Evolutionary conservation across 805 yeast species (phyloP), one percentile per base, ranked within the genome.

Genomic region (Yamadazyma tumulicola): DNA sequence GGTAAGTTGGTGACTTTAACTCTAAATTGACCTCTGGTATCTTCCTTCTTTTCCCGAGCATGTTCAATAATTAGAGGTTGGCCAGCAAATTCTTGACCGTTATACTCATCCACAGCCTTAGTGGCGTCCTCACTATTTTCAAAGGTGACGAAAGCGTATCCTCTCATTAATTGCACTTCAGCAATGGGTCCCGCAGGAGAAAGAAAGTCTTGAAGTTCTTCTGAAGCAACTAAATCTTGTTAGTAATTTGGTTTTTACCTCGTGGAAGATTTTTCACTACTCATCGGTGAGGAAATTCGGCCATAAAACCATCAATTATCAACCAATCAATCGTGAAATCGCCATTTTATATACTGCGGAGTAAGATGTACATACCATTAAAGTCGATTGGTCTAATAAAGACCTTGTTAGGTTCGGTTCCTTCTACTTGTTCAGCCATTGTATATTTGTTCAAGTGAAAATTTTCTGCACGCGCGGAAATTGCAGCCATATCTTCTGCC

Each of bases 81-180:
- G 31, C 78, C 80, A 25, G 66, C 68, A 48, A 75, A 73, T 13
- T 69, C 67, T 43, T 66, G 52, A 39, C 65, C 69, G 42, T 61
- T 47, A 42, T 72, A 66, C 25, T 72, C 64, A 31, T 67, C 70
- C 42, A 67, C 63, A 6, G 81, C 81, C 38, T 56, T 61, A 38
- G 59, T 55, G 29, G 80, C 79, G 42, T 62, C 69, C 39, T 72
- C 80, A 28, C 76, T 70, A 45, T 72, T 75, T 56, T 78, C 87
- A 52, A 78, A 93, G 58, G 89, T 95, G 41, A 91, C 84, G 57
- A 86, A 89, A 17, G 94, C 97, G 54, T 79, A 85, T 27, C 96
- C 96, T 51, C 83, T 81, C 72, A 81, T 71, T 47, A 83, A 61
- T 55, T 79, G 79, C 34, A 81, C 77, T 52, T 81, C 87, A 42